Percentiles rank a stretch among this genome's conserved stretches.
These are phyloP conservation scores for Paramecium sexaurelia DNA, from an alignment of 73 alveolate species.

Conservation along the genomic window DNA sequence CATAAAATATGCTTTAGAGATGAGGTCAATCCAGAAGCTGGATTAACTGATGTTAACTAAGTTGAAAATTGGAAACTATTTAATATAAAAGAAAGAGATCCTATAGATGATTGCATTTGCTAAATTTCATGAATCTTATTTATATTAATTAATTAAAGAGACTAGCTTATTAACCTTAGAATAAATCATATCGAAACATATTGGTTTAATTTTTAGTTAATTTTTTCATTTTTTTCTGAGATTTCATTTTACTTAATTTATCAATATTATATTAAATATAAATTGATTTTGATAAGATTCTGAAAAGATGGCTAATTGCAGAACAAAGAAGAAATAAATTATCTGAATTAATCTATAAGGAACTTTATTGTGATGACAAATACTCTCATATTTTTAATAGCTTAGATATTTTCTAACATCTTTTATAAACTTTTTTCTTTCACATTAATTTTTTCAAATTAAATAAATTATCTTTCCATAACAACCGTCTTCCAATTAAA, in stretches of 20 bases:
- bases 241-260: background rate
- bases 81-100: background rate
- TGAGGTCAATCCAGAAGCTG: background rate
- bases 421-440: no score
- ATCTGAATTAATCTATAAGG: no score
- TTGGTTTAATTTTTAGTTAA: background rate
- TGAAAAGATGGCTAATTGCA: no score
- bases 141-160: background rate
- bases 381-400: no score
- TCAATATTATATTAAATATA: background rate
- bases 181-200: background rate
- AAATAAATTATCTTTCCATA: no score
- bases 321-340: no score
- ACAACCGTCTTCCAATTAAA: no score
- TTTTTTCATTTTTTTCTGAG: background rate
- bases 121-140: background rate
- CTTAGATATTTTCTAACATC: no score
- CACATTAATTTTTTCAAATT: no score
- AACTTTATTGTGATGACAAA: no score
- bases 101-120: background rate
- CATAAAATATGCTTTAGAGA: background rate
- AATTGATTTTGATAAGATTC: no score
- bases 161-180: background rate
- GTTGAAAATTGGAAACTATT: constrained; percentile 10
- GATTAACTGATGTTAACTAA: background rate